phyloP scores from a whole-genome alignment of 768 basidiomycete species.

The Leccinum subgranulosum region DNA sequence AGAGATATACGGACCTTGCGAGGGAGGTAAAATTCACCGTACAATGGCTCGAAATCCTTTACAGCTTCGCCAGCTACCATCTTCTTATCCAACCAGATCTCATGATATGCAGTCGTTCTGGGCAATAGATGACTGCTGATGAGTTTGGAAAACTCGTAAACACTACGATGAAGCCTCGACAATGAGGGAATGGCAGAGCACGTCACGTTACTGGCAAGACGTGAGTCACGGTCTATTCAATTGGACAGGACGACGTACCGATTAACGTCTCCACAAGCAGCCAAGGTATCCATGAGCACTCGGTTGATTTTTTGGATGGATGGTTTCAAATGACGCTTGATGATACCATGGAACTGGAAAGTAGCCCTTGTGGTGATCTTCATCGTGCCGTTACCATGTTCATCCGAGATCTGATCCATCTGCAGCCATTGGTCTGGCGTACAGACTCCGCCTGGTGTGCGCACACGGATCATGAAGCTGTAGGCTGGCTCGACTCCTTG shows the following conservation, averaged over 20 bases:
- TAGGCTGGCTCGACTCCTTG: slow-evolving; percentile 95
- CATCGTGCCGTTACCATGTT: slow-evolving; percentile 89
- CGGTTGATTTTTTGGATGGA: slow-evolving; percentile 96
- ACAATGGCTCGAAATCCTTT: slow-evolving; percentile 95
- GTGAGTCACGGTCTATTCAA: slow-evolving; percentile 4
- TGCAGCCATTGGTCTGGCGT: slow-evolving; percentile 87
- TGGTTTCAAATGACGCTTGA: slow-evolving; percentile 94
- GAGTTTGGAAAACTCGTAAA: slow-evolving; percentile 78
- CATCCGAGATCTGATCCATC: slow-evolving; percentile 90
- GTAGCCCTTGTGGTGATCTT: slow-evolving; percentile 98
- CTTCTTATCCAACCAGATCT: slow-evolving; percentile 99
- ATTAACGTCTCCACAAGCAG: slow-evolving; percentile 98
- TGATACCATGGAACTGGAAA: slow-evolving; percentile 99
- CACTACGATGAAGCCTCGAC: slow-evolving; percentile 81
- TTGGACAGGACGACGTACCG: slow-evolving; percentile 43
- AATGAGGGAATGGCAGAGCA: slow-evolving; percentile 88
- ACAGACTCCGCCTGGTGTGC: slow-evolving; percentile 96
- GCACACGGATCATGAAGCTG: slow-evolving; percentile 97
- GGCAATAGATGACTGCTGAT: slow-evolving; percentile 88
- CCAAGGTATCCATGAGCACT: slow-evolving; percentile 88
- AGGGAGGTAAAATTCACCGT: slow-evolving; percentile 95
- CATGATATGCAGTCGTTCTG: slow-evolving; percentile 90
- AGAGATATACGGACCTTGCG: slow-evolving; percentile 64
- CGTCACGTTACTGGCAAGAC: slow-evolving; percentile 68
- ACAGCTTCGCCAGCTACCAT: slow-evolving; percentile 90